A percentile compares a stretch with the other conserved stretches of the same genome.
phyloP scores from a whole-genome alignment of 2,329 filamentous ascomycete genomes.

The Parasarocladium wereldwijsianum region DNA sequence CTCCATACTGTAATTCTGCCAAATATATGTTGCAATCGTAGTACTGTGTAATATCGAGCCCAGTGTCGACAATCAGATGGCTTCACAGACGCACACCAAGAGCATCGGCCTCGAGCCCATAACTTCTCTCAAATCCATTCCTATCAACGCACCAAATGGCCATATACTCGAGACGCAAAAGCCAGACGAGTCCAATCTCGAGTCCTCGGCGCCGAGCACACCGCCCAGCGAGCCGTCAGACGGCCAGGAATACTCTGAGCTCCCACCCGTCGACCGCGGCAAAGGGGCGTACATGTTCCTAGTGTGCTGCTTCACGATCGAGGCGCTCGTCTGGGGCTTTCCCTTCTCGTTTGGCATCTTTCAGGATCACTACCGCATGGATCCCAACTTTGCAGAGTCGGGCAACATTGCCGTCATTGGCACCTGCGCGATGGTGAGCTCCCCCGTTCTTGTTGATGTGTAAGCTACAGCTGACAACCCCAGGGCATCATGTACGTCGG shows the following conservation, averaged over 20 bases:
- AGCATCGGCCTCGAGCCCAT: too few relatives aligned
- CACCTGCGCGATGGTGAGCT: constrained; percentile 40
- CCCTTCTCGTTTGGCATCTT: constrained; percentile 57
- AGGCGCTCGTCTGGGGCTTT: constrained; percentile 26
- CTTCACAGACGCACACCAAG: too few relatives aligned
- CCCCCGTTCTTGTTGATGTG: background rate
- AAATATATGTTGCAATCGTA: too few relatives aligned
- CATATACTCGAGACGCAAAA: too few relatives aligned
- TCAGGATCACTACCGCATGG: constrained; percentile 50
- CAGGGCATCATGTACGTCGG: constrained; percentile 41
- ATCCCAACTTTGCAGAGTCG: constrained; percentile 40
- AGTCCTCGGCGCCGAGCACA: too few relatives aligned
- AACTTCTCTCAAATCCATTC: too few relatives aligned
- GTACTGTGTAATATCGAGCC: too few relatives aligned
- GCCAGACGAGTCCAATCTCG: too few relatives aligned
- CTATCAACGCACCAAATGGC: too few relatives aligned
- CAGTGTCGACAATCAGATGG: too few relatives aligned
- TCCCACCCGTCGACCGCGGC: constrained; percentile 7
- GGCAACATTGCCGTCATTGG: constrained; percentile 47
- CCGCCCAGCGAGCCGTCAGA: background rate
- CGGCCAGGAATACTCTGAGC: constrained; percentile 4
- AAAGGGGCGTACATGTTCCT: constrained; percentile 8
- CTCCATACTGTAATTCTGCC: too few relatives aligned
- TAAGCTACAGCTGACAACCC: background rate
- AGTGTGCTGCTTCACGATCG: constrained; percentile 7